Evolutionary conservation across 306 rosid genomes (phyloP).

Genomic region (Lathyrus sativus): DNA sequence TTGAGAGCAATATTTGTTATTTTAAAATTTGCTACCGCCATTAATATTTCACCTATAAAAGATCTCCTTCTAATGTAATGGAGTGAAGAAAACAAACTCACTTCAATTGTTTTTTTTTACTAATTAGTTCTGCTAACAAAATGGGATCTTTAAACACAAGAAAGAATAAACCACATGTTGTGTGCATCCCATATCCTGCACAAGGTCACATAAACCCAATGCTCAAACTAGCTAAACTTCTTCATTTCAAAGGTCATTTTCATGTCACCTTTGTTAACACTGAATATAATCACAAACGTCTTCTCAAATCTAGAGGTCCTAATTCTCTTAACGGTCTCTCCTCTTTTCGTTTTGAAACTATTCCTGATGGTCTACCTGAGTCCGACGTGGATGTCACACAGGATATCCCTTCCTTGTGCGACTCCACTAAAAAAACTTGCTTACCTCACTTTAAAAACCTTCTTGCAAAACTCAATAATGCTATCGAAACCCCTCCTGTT

Average conservation of each 20-base stretch:
- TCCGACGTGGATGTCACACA: constrained; percentile 51
- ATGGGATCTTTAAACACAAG: no score
- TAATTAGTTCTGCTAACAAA: no score
- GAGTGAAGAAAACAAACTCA: no score
- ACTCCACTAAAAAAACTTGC: constrained; percentile 41
- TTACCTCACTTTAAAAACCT: constrained; percentile 49
- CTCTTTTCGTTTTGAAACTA: constrained; percentile 44
- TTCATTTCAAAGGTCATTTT: constrained; percentile 47
- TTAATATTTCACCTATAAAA: no score
- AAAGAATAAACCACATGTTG: constrained; percentile 33
- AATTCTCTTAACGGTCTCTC: constrained; percentile 35
- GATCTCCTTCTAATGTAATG: no score
- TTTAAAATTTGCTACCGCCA: no score
- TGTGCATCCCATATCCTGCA: constrained; percentile 51
- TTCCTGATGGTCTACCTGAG: constrained; percentile 64
- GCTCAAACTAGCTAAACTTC: constrained; percentile 47
- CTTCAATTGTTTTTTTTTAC: no score
- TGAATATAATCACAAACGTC: constrained; percentile 45
- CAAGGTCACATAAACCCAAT: constrained; percentile 58
- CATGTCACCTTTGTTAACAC: constrained; percentile 50
- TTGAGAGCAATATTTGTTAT: no score
- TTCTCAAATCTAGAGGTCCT: constrained; percentile 44
- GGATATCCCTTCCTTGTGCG: constrained; percentile 43
- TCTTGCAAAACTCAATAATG: constrained; percentile 40
- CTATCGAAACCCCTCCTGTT: constrained; percentile 43